Conservation (phyloP, 2,329 filamentous ascomycete species). For the Elsinoe batatas region DNA sequence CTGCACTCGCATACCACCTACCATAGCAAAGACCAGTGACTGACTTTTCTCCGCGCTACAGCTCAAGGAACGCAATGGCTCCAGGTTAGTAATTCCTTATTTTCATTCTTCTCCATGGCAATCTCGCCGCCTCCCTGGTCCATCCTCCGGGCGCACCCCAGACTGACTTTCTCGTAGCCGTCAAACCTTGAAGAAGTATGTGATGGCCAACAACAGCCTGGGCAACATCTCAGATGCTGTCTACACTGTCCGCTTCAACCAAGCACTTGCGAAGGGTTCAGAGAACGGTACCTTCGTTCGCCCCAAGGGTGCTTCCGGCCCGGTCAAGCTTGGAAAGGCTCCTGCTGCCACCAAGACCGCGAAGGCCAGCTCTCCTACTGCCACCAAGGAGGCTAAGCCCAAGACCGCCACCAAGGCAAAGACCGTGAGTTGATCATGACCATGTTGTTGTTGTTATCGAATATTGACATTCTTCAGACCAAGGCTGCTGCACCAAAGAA, state of each 20-base stretch:
- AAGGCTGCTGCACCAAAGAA: slow-evolving; percentile 25
- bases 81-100: slow-evolving; percentile 46
- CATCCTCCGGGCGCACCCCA: slow-evolving; percentile 16
- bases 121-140: slow-evolving; percentile 21
- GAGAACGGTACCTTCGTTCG: slow-evolving; percentile 80
- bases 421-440: slow-evolving; percentile 4
- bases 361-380: slow-evolving; percentile 24
- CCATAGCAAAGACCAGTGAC: slow-evolving; percentile 35
- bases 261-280: slow-evolving; percentile 69
- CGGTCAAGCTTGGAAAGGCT: slow-evolving; percentile 62
- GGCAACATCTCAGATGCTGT: slow-evolving; percentile 42
- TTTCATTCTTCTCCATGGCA: not conserved
- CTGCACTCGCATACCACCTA: not conserved
- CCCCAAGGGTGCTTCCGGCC: slow-evolving; percentile 87
- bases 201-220: slow-evolving; percentile 60
- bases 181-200: slow-evolving; percentile 66
- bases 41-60: slow-evolving; percentile 34
- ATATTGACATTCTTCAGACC: slow-evolving; percentile 24
- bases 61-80: slow-evolving; percentile 62
- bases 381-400: slow-evolving; percentile 33
- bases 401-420: slow-evolving; percentile 31
- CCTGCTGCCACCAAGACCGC: slow-evolving; percentile 25
- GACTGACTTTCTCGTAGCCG: slow-evolving; percentile 39
- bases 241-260: slow-evolving; percentile 74
- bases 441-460: not conserved